Evolutionary conservation across 2,329 filamentous ascomycete species (phyloP), one percentile per base, ranked within the genome.

Genomic region (Pestalotiopsis sp.): DNA sequence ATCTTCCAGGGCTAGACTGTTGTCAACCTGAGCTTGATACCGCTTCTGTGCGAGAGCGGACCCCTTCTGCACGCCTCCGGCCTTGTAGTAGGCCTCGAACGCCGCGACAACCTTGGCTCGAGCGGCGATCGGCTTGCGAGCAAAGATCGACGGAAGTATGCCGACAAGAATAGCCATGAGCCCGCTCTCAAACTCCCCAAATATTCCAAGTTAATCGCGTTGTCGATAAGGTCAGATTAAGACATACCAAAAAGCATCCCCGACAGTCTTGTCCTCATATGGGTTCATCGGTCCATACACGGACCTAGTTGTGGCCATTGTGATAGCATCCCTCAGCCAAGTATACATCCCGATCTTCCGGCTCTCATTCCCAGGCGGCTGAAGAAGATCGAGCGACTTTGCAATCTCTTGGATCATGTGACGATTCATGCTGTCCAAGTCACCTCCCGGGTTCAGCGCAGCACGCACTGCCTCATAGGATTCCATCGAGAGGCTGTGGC

Each of bases 121-220:
- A 0, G 79, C 81, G 2, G 38, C 66, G 68, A 79, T 79, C 1
- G 81, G 77, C 40, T 75, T 77, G 1, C 75, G 69, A 6, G 81
- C 81, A 11, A 78, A 80, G 14, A 82, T 26, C 0, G 77, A 77
- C 0, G 81, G 81, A 3, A 75, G 57, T 1, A 81, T 60, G 3
- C 77, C 76, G 1, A 81, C 74, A 9, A 83, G 71, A 24, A 83
- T 71, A 9, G 73, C 71, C 2, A 80, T 79, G 0, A 83, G 73
- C 2, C 81, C 81, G 64, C 80, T 77, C 64, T 83, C 82, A 70
- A 83, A 83, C 62, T 81, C 78, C 81, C 81, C 83, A 71, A 83
- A 83, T 2, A 30, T 7, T 30, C 26, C 26, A 30, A 30, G 78
- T 76, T 3, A 52, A n/a, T n/a, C 4, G 13, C 5, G n/a, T 52